Percentiles rank a stretch among this genome's conserved stretches.
Conservation (phyloP, 208 protist genomes). For the Trichomonas vaginalis region DNA sequence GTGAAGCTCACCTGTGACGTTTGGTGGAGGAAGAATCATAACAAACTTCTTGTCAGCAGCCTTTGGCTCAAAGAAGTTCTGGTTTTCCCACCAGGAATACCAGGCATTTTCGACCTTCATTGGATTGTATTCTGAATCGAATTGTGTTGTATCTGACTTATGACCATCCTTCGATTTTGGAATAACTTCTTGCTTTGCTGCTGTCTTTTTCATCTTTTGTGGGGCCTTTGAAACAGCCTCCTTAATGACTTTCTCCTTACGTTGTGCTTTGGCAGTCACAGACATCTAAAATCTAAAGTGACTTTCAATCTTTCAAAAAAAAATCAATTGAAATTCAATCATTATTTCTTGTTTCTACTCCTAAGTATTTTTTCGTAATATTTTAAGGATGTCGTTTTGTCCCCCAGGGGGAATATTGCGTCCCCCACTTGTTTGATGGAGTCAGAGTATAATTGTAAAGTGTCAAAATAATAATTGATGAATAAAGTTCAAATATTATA, state of each 20-base stretch:
- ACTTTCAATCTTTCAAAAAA: no score
- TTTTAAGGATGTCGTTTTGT: no score
- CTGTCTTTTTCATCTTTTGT: background rate
- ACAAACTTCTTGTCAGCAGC: conserved; percentile 50
- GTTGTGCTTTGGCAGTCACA: background rate
- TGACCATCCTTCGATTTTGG: background rate
- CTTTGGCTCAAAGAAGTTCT: conserved; percentile 69
- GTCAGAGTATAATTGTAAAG: no score
- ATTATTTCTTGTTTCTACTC: no score
- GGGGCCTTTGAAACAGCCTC: background rate
- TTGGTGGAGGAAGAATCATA: conserved; percentile 95
- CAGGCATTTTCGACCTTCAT: conserved; percentile 68
- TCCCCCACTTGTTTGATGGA: no score
- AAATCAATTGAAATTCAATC: no score
- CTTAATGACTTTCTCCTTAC: background rate
- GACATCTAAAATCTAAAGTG: background rate
- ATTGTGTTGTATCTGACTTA: background rate
- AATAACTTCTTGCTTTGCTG: background rate
- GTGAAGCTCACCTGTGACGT: conserved; percentile 97
- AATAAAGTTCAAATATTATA: no score
- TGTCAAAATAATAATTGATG: no score
- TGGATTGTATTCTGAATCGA: background rate
- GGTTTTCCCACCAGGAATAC: conserved; percentile 91
- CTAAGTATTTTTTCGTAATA: no score
- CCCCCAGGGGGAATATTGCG: no score